A percentile compares a stretch with the other conserved stretches of the same genome.
Evolutionary conservation across 305 asterid species (phyloP).

Genomic region (Nicotiana rustica): DNA sequence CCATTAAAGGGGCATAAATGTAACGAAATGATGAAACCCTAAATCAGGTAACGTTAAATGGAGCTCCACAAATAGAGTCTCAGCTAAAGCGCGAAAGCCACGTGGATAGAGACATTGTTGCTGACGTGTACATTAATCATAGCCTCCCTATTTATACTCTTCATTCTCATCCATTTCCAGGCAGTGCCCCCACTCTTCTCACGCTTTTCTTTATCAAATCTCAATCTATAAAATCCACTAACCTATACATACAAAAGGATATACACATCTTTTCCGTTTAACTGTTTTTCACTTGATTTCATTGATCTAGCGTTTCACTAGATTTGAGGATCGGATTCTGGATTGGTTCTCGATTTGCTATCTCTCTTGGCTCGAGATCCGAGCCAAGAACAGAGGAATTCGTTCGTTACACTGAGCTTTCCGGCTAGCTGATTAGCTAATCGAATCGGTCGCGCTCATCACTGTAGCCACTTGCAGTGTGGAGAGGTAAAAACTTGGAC

Average conservation of each 20-base stretch:
- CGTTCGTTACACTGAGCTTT: constrained; percentile 18
- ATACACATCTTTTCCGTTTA: not conserved
- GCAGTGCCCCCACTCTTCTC: not conserved
- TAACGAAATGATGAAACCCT: not conserved
- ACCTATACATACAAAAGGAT: constrained; percentile 37
- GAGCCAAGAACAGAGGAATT: constrained; percentile 73
- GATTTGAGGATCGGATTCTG: constrained; percentile 44
- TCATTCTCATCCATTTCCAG: constrained; percentile 65
- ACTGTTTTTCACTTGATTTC: not conserved
- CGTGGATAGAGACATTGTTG: constrained; percentile 55
- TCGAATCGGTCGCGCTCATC: not conserved
- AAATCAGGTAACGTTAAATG: not conserved
- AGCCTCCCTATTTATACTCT: constrained; percentile 60
- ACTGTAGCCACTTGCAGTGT: not conserved
- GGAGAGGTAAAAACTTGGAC: constrained; percentile 28
- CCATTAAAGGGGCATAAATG: not conserved
- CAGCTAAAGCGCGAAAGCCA: constrained; percentile 45
- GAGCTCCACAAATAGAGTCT: not conserved
- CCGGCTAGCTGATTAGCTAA: not conserved
- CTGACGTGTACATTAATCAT: constrained; percentile 60
- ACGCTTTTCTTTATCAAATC: constrained; percentile 22
- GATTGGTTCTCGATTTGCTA: constrained; percentile 38
- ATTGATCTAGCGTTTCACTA: constrained; percentile 40
- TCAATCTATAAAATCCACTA: not conserved
- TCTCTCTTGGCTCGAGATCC: constrained; percentile 88